Conservation (phyloP, 371 early-diverging fungal species). For the Mortierella sp. region DNA sequence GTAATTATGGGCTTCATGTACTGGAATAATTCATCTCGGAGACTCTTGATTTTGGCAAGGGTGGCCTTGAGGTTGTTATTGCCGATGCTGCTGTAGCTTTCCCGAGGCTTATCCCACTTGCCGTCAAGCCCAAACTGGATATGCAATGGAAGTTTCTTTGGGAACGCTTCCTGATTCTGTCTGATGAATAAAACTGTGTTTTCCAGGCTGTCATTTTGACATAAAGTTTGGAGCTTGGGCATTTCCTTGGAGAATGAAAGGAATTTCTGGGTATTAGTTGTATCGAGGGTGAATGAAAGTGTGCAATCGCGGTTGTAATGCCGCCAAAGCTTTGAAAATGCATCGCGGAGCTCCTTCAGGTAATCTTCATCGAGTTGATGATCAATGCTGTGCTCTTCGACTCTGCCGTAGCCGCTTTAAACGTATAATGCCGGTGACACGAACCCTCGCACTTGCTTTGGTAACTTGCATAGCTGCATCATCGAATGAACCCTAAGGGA, state of each 20-base stretch:
- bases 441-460: background rate
- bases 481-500: background rate
- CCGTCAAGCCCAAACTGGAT: background rate
- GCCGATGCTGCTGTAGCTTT: background rate
- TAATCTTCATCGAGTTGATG: background rate
- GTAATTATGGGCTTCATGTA: conserved; percentile 3
- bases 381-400: background rate
- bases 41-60: background rate
- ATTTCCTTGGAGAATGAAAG: background rate
- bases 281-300: background rate
- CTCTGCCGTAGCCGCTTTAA: background rate
- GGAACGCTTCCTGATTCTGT: background rate
- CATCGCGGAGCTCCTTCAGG: background rate
- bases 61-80: too few species aligned
- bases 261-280: background rate
- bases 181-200: background rate
- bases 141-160: background rate
- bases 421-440: background rate
- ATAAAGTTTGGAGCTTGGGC: background rate
- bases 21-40: background rate
- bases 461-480: background rate
- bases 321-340: background rate
- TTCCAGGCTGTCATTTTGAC: background rate
- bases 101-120: background rate
- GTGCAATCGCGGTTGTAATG: background rate